phyloP scores from a whole-genome alignment of 2,329 filamentous ascomycete species.

The Arthrinium phaeospermum region DNA sequence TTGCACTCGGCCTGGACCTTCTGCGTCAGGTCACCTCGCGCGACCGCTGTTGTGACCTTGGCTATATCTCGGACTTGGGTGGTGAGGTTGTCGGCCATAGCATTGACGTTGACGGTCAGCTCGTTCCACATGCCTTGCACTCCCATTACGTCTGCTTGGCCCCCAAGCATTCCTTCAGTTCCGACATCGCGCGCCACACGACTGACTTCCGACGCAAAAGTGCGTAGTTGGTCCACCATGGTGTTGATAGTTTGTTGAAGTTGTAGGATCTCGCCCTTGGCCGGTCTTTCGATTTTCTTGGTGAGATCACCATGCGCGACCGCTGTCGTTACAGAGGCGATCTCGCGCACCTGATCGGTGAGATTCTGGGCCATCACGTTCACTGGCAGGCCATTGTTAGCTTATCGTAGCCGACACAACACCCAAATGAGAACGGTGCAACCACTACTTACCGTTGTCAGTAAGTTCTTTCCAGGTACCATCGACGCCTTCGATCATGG shows the following conservation, averaged over 20 bases:
- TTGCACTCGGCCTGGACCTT: constrained; percentile 93
- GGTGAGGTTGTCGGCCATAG: constrained; percentile 86
- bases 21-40: constrained; percentile 89
- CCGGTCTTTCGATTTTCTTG: constrained; percentile 82
- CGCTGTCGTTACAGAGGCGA: constrained; percentile 82
- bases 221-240: constrained; percentile 85
- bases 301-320: constrained; percentile 84
- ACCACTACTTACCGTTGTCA: constrained; percentile 67
- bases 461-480: constrained; percentile 98
- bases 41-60: constrained; percentile 74
- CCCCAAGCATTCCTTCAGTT: constrained; percentile 81
- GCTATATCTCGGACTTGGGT: constrained; percentile 96
- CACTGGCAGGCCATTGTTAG: constrained; percentile 51
- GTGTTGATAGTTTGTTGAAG: constrained; percentile 88
- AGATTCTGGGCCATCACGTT: constrained; percentile 86
- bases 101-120: constrained; percentile 83
- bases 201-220: constrained; percentile 84
- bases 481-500: constrained; percentile 90
- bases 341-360: constrained; percentile 84
- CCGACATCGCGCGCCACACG: constrained; percentile 84
- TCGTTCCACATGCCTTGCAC: constrained; percentile 92
- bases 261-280: constrained; percentile 81
- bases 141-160: constrained; percentile 82
- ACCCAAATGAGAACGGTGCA: neutral
- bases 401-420: constrained; percentile 26